phyloP scores from a whole-genome alignment of 2,329 filamentous ascomycete genomes.

The Pestalotiopsis fici region DNA sequence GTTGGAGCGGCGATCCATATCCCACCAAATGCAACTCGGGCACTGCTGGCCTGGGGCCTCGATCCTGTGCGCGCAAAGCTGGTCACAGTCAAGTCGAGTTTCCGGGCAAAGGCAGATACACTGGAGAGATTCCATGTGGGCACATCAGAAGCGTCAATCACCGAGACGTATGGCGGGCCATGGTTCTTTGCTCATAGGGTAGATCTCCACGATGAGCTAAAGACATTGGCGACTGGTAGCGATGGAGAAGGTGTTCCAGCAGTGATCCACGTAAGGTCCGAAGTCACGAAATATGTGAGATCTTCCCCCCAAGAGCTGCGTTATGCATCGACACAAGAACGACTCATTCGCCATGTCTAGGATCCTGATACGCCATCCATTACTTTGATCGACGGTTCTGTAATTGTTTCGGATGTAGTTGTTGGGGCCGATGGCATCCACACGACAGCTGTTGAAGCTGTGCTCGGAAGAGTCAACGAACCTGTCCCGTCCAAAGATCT shows the following conservation, averaged over 20 bases:
- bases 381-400: conserved; percentile 27
- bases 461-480: conserved; percentile 24
- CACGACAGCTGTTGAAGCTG: conserved; percentile 18
- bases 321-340: no score
- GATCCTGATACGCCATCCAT: conserved; percentile 81
- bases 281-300: conserved; percentile 29
- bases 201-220: conserved; percentile 38
- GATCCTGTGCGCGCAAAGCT: conserved; percentile 24
- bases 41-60: conserved; percentile 34
- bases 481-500: conserved; percentile 15
- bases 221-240: conserved; percentile 30
- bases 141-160: conserved; percentile 17
- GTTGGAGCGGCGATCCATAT: conserved; percentile 41
- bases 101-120: conserved; percentile 13
- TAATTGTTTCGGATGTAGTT: conserved; percentile 36
- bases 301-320: no score
- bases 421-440: conserved; percentile 47
- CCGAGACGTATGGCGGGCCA: conserved; percentile 26
- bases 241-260: conserved; percentile 24
- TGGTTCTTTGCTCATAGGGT: conserved; percentile 39
- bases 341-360: conserved; percentile 9
- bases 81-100: conserved; percentile 21
- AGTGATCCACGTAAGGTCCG: conserved; percentile 21
- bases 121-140: conserved; percentile 16
- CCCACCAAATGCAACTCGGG: conserved; percentile 35